Conservation (phyloP, 2,329 filamentous ascomycete species). For the Cyanodermella asteris region DNA sequence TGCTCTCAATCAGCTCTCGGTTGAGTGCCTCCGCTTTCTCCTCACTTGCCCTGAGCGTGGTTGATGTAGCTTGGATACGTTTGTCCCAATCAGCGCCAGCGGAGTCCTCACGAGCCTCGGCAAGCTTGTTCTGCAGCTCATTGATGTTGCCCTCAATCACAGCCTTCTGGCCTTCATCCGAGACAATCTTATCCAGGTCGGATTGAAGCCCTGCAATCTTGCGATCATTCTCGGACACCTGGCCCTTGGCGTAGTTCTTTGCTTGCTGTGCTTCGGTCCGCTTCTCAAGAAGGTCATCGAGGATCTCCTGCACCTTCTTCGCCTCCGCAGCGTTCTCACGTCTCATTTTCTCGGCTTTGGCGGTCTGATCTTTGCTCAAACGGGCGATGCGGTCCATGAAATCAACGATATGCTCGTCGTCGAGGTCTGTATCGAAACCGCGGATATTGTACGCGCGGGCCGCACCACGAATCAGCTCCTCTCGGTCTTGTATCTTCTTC, state of each 20-base stretch:
- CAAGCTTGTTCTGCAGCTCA: constrained; percentile 43
- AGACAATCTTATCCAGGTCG: constrained; percentile 47
- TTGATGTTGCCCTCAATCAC: constrained; percentile 52
- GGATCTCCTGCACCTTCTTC: constrained; percentile 44
- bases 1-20: constrained; percentile 65
- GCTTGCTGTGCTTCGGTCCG: constrained; percentile 52
- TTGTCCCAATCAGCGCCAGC: constrained; percentile 45
- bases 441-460: constrained; percentile 59
- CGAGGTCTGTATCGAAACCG: constrained; percentile 61
- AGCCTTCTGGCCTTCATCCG: constrained; percentile 70
- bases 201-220: constrained; percentile 44
- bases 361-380: constrained; percentile 55
- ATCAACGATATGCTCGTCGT: constrained; percentile 47
- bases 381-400: constrained; percentile 64
- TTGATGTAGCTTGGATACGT: constrained; percentile 44
- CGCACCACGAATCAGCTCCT: constrained; percentile 54
- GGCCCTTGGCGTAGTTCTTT: constrained; percentile 50
- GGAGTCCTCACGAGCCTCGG: constrained; percentile 39
- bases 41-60: constrained; percentile 46
- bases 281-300: constrained; percentile 53
- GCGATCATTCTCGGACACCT: constrained; percentile 52
- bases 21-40: constrained; percentile 49
- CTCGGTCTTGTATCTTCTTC: constrained; percentile 49
- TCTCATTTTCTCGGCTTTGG: constrained; percentile 51
- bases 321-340: constrained; percentile 53